Conservation (phyloP, 139 green algal genomes). For the Auxenochlorella pyrenoidosa region DNA sequence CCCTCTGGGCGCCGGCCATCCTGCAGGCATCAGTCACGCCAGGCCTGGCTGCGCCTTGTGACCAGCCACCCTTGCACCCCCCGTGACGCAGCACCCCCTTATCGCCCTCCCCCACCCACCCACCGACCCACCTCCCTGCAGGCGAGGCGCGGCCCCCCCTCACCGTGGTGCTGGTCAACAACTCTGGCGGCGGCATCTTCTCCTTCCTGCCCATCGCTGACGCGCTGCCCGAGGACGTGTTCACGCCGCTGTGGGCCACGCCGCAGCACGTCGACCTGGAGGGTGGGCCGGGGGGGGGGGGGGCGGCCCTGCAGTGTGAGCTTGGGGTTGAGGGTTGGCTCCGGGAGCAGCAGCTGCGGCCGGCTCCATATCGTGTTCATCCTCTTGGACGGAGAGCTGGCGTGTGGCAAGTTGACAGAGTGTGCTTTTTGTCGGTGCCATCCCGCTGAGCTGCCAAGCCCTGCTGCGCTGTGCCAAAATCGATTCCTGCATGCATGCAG, state of each 20-base stretch:
- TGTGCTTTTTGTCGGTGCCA: no score
- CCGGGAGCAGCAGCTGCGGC: no score
- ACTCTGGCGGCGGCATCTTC: conserved; percentile 97
- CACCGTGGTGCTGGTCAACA: conserved; percentile 97
- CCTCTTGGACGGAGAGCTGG: no score
- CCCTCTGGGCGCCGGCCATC: no score
- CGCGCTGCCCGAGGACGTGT: conserved; percentile 69
- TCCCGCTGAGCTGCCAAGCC: background rate
- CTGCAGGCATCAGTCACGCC: no score
- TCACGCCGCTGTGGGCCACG: conserved; percentile 91
- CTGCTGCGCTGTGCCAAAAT: no score
- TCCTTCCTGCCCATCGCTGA: conserved; percentile 92
- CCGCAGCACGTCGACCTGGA: conserved; percentile 90
- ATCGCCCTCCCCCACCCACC: no score
- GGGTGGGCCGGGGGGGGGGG: conserved; percentile 38
- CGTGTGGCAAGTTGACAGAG: no score
- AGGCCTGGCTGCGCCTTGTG: no score
- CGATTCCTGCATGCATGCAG: background rate
- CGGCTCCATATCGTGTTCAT: background rate
- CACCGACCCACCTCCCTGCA: conserved; percentile 1
- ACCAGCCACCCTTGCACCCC: no score
- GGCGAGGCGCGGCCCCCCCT: conserved; percentile 77
- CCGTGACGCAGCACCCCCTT: no score
- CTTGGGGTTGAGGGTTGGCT: background rate
- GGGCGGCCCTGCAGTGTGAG: background rate